Percentiles rank a stretch among this genome's conserved stretches.
Evolutionary conservation across 306 rosid genomes (phyloP).

Genomic region (Myrica gale): DNA sequence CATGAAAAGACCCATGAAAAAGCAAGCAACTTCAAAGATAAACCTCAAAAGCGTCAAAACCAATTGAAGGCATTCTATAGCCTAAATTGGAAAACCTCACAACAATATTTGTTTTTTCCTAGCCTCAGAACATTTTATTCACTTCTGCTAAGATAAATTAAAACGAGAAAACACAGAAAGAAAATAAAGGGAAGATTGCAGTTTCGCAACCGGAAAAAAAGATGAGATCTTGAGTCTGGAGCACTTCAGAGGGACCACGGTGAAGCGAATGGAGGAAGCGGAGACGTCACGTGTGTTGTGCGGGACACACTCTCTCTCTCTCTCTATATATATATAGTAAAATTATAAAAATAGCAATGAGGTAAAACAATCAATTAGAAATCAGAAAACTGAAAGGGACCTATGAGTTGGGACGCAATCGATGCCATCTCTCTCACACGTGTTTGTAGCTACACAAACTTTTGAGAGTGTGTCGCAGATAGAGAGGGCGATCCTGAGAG

Average conservation of each 20-base stretch:
- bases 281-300: neutral
- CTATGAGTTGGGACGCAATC: constrained; percentile 13
- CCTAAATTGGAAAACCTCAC: too few species aligned
- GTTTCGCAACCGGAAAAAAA: neutral
- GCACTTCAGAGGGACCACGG: neutral
- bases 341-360: neutral
- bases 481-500: constrained; percentile 12
- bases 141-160: neutral
- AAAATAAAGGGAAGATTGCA: neutral
- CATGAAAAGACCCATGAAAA: neutral
- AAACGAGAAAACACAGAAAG: neutral
- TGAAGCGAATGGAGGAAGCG: neutral
- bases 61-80: too few species aligned
- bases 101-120: too few species aligned
- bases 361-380: constrained; percentile 1
- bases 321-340: neutral
- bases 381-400: constrained; percentile 29
- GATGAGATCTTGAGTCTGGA: constrained; percentile 2
- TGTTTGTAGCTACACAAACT: constrained; percentile 15
- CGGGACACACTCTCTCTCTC: too few species aligned
- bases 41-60: neutral
- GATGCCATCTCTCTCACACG: constrained; percentile 38
- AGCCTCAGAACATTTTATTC: too few species aligned
- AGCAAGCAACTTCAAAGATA: constrained; percentile 1
- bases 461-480: constrained; percentile 11